A percentile compares a stretch with the other conserved stretches of the same genome.
Evolutionary conservation across 1,284 basidiomycete species (phyloP).

Genomic region (Apiotrichum veenhuisii): DNA sequence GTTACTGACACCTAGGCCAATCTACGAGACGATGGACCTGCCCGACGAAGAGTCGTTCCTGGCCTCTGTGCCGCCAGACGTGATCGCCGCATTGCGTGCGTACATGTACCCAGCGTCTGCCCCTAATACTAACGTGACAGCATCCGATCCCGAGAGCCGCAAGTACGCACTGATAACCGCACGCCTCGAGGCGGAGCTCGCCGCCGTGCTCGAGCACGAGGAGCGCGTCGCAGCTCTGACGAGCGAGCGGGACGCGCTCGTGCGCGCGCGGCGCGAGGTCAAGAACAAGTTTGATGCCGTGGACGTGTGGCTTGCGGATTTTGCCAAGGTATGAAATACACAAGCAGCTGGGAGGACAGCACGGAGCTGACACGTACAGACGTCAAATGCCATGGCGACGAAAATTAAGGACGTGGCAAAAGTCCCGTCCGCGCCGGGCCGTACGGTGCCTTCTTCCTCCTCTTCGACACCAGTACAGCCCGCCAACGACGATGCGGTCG

Average conservation of each 20-base stretch:
- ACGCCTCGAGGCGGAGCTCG: conserved; percentile 39
- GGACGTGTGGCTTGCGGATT: conserved; percentile 35
- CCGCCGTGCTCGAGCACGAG: conserved; percentile 35
- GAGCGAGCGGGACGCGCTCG: conserved; percentile 35
- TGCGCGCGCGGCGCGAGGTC: conserved; percentile 40
- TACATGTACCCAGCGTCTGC: neutral
- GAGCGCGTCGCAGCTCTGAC: conserved; percentile 27
- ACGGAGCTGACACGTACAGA: conserved; percentile 20
- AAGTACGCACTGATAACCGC: conserved; percentile 33
- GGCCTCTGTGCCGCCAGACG: conserved; percentile 12
- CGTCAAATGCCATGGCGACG: conserved; percentile 26
- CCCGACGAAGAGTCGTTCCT: conserved; percentile 26
- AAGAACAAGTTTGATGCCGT: conserved; percentile 35
- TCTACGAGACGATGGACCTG: conserved; percentile 31
- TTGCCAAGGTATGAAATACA: conserved; percentile 30
- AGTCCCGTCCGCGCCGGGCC: neutral
- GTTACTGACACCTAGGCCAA: conserved; percentile 23
- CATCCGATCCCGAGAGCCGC: conserved; percentile 25
- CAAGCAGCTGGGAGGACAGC: too few relatives aligned
- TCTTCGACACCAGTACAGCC: too few relatives aligned
- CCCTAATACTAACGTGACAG: conserved; percentile 12
- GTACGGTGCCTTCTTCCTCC: too few relatives aligned
- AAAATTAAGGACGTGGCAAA: conserved; percentile 25
- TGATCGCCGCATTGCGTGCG: conserved; percentile 32
- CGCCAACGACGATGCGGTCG: neutral